Evolutionary conservation across 768 basidiomycete genomes (phyloP), one percentile per base, ranked within the genome.

Genomic region (Leccinum variicolor): DNA sequence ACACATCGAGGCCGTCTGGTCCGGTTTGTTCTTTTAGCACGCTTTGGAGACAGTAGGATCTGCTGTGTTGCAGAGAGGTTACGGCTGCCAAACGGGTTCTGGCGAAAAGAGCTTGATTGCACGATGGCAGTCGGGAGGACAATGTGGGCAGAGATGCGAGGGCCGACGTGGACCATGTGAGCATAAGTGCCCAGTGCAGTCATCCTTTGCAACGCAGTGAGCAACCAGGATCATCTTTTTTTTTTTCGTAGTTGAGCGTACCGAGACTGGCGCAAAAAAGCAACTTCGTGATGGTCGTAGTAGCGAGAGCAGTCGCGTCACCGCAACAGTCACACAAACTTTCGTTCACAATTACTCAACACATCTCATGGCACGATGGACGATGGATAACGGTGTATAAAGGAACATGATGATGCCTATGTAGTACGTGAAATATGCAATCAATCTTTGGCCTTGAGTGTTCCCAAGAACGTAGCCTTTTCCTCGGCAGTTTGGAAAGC

Each of bases 401-500:
- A 66, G 56, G 33, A 61, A 66, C 72, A 74, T 75, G 72, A 74
- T 75, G 72, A 69, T 66, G 74, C 77, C 65, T 67, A 71, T 63
- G 68, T 66, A 73, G 70, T 75, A 76, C 65, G 68, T 65, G 68
- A 69, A 69, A 62, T 64, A 70, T 67, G 73, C 60, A 67, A 78
- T 86, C 75, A 90, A 75, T 84, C 84, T 71, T 82, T 84, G 74
- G 82, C 83, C 79, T 93, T 94, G 85, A 92, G 90, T 70, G 90
- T 85, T 75, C 92, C 92, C 75, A 94, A 69, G 86, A 98, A 98
- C 73, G 92, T 87, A 65, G 83, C 80, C 85, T 98, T 98, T 87
- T 98, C 96, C 79, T 92, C 91, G 79, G 83, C 81, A 50, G 94
- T 94, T 83, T 98, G 94, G 93, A 95, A 97, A 50, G 90, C 87